Conservation (phyloP, 1,139 yeast genomes). For the Meyerozyma sp. region DNA sequence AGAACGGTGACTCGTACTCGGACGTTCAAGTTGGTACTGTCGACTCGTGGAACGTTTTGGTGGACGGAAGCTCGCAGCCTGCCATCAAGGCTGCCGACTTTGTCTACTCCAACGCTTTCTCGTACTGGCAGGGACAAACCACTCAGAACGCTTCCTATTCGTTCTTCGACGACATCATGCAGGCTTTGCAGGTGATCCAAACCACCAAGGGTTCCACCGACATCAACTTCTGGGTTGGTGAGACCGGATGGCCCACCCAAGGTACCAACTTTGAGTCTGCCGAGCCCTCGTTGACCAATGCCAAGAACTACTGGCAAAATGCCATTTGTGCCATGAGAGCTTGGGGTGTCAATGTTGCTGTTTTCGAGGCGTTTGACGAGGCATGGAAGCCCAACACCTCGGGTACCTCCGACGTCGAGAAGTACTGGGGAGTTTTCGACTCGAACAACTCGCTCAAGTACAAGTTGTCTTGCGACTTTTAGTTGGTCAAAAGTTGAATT, state of each 20-base stretch:
- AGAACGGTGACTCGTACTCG: slow-evolving; percentile 71
- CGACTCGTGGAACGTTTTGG: slow-evolving; percentile 91
- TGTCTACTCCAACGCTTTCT: slow-evolving; percentile 88
- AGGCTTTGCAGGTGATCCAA: slow-evolving; percentile 85
- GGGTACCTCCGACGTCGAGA: slow-evolving; percentile 81
- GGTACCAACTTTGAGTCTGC: slow-evolving; percentile 70
- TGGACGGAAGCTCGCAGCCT: slow-evolving; percentile 64
- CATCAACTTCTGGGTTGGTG: slow-evolving; percentile 91
- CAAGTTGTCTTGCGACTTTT: slow-evolving; percentile 52
- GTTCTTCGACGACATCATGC: slow-evolving; percentile 94
- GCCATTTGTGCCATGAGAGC: slow-evolving; percentile 90
- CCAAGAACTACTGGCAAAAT: slow-evolving; percentile 75
- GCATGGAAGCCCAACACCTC: slow-evolving; percentile 91
- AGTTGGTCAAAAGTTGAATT: slow-evolving; percentile 2
- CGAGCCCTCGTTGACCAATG: slow-evolving; percentile 66
- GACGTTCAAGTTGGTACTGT: slow-evolving; percentile 83
- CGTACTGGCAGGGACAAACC: slow-evolving; percentile 98
- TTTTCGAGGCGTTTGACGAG: slow-evolving; percentile 93
- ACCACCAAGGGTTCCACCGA: slow-evolving; percentile 79
- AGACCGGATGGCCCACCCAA: slow-evolving; percentile 96
- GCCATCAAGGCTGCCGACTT: slow-evolving; percentile 79
- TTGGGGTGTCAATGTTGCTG: slow-evolving; percentile 91
- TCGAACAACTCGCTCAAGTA: slow-evolving; percentile 52
- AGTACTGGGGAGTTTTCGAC: slow-evolving; percentile 89
- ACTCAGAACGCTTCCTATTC: slow-evolving; percentile 76